phyloP scores from a whole-genome alignment of 805 yeast genomes.

The Ogataea degrootiae region DNA sequence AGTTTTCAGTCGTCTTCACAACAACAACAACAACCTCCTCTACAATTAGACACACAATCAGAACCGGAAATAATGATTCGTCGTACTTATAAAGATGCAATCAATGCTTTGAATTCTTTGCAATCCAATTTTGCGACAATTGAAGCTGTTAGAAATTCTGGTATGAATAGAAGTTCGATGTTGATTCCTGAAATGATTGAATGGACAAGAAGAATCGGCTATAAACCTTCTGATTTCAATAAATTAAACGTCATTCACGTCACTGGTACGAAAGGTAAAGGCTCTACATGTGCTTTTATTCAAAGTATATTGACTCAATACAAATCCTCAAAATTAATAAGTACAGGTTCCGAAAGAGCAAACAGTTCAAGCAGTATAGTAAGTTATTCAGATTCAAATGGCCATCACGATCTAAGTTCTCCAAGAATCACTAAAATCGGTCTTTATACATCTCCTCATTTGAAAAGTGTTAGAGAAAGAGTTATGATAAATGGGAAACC shows the following conservation, averaged over 20 bases:
- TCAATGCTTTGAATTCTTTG: conserved; percentile 73
- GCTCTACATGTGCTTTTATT: conserved; percentile 94
- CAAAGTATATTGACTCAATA: conserved; percentile 75
- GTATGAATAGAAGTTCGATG: conserved; percentile 54
- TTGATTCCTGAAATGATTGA: conserved; percentile 83
- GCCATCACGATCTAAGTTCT: neutral
- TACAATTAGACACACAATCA: neutral
- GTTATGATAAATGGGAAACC: conserved; percentile 85
- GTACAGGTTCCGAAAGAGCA: conserved; percentile 7
- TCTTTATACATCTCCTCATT: conserved; percentile 93
- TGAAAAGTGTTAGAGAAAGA: conserved; percentile 88
- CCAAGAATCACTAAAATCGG: conserved; percentile 63
- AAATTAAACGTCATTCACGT: conserved; percentile 78
- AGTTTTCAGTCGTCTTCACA: neutral
- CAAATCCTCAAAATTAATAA: conserved; percentile 14
- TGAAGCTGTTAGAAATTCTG: conserved; percentile 73
- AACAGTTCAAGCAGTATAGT: neutral
- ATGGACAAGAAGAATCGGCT: conserved; percentile 70
- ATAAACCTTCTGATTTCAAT: conserved; percentile 62
- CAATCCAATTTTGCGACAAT: conserved; percentile 91
- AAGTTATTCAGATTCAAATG: neutral
- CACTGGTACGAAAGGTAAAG: conserved; percentile 98
- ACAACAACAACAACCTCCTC: neutral
- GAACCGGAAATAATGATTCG: conserved; percentile 18
- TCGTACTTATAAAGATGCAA: conserved; percentile 58